Evolutionary conservation across 164 flowering plant genomes (phyloP).

Genomic region (Buxus sempervirens): DNA sequence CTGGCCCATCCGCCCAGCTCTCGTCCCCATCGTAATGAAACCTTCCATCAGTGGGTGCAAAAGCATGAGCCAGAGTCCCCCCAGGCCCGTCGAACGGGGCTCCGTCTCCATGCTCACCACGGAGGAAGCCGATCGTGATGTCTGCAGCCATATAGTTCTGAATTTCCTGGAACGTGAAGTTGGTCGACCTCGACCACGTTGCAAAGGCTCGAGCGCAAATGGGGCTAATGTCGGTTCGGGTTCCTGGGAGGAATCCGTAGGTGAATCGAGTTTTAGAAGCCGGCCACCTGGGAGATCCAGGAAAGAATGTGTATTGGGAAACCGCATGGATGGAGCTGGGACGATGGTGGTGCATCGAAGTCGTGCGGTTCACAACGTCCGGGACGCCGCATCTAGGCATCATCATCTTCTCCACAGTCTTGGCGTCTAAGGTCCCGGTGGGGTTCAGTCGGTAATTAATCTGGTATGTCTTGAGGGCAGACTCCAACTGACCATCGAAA

Average conservation of each 20-base stretch:
- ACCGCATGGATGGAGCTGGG: neutral
- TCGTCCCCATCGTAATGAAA: constrained; percentile 29
- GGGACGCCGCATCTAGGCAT: constrained; percentile 37
- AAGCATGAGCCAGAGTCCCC: constrained; percentile 29
- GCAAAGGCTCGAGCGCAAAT: constrained; percentile 9
- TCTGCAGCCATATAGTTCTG: constrained; percentile 2
- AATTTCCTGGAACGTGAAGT: constrained; percentile 17
- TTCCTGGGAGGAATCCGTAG: constrained; percentile 5
- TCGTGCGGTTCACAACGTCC: constrained; percentile 20
- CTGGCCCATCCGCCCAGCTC: constrained; percentile 10
- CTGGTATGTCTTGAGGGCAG: constrained; percentile 36
- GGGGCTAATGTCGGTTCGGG: neutral
- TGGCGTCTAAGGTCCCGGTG: constrained; percentile 31
- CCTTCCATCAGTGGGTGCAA: constrained; percentile 24
- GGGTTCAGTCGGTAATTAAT: constrained; percentile 20
- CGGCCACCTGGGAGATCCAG: constrained; percentile 11
- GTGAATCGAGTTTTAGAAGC: constrained; percentile 7
- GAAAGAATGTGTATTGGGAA: constrained; percentile 10
- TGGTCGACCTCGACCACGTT: constrained; percentile 17
- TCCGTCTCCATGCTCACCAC: constrained; percentile 31
- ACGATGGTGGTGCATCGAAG: too few species aligned
- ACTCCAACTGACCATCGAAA: constrained; percentile 32
- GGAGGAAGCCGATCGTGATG: constrained; percentile 16
- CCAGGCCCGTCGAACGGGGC: constrained; percentile 22
- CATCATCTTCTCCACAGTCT: constrained; percentile 23